These are phyloP conservation scores for Aureobasidium namibiae DNA, from an alignment of 2,329 filamentous ascomycete genomes.

Conservation along the genomic window DNA sequence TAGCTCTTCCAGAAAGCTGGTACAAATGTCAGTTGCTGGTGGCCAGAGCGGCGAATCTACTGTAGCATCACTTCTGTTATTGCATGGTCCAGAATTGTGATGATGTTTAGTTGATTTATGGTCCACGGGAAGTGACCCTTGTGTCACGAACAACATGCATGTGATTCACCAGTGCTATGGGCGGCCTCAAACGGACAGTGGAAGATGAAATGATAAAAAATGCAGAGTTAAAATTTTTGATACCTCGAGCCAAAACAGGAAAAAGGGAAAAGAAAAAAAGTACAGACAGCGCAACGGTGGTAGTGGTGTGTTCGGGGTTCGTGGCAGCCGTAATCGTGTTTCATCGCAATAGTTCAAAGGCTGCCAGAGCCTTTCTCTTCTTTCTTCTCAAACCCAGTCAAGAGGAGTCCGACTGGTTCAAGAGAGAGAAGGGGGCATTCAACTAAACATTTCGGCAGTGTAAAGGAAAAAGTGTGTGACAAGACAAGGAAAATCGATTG, in stretches of 20 bases:
- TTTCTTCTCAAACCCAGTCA: background rate
- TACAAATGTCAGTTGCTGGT: too few relatives aligned
- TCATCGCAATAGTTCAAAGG: background rate
- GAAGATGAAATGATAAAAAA: background rate
- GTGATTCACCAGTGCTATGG: too few relatives aligned
- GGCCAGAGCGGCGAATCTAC: too few relatives aligned
- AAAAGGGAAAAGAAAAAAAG: background rate
- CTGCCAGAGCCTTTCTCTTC: slow-evolving; percentile 8
- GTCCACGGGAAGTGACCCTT: too few relatives aligned
- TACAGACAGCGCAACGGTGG: background rate
- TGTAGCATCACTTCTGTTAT: too few relatives aligned
- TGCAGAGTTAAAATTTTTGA: background rate
- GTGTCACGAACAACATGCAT: background rate
- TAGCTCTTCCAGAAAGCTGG: too few relatives aligned
- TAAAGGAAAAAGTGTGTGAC: slow-evolving; percentile 30
- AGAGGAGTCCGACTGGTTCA: background rate
- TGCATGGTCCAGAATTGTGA: too few relatives aligned
- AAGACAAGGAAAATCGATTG: slow-evolving; percentile 54
- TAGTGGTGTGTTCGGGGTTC: background rate
- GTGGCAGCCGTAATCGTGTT: background rate
- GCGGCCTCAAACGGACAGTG: background rate
- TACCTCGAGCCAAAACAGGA: background rate
- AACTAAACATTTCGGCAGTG: slow-evolving; percentile 5
- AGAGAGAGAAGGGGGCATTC: too few relatives aligned
- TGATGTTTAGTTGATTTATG: too few relatives aligned